Percentiles rank a stretch among this genome's conserved stretches.
These are phyloP conservation scores for Gaertneriomyces semiglobifer DNA, from an alignment of 192 early-diverging fungal genomes.

Conservation along the genomic window DNA sequence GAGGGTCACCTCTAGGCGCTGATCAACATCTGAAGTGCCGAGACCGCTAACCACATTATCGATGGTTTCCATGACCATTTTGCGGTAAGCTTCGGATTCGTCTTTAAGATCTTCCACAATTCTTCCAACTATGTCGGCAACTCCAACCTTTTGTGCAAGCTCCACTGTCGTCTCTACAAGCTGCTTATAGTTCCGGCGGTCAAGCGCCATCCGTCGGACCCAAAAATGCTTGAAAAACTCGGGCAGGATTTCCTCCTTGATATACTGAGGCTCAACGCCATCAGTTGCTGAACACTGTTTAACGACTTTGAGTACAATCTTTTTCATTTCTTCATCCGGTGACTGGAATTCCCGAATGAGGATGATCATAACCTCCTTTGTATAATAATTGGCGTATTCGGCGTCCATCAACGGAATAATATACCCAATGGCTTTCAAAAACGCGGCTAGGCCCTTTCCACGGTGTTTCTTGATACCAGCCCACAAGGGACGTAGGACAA, in stretches of 20 bases:
- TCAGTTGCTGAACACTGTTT: constrained; percentile 95
- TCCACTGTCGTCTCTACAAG: constrained; percentile 96
- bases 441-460: constrained; percentile 92
- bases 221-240: constrained; percentile 97
- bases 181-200: constrained; percentile 87
- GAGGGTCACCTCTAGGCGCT: constrained; percentile 86
- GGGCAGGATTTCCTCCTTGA: constrained; percentile 87
- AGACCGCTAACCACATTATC: constrained; percentile 69
- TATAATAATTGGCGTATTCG: constrained; percentile 91
- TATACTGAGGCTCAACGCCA: constrained; percentile 80
- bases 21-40: constrained; percentile 89
- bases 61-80: constrained; percentile 98
- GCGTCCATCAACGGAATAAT: constrained; percentile 97
- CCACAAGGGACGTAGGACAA: constrained; percentile 86
- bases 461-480: constrained; percentile 91
- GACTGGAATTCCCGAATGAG: constrained; percentile 95
- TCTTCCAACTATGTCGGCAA: constrained; percentile 79
- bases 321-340: constrained; percentile 98
- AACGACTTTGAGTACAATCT: constrained; percentile 95
- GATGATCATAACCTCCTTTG: constrained; percentile 88
- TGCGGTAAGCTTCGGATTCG: constrained; percentile 86
- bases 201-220: constrained; percentile 95
- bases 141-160: constrained; percentile 88
- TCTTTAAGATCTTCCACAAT: constrained; percentile 94
- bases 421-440: constrained; percentile 98